Percentiles rank a stretch among this genome's conserved stretches.
phyloP scores from a whole-genome alignment of 306 rosid genomes.

The Fagus sylvatica region DNA sequence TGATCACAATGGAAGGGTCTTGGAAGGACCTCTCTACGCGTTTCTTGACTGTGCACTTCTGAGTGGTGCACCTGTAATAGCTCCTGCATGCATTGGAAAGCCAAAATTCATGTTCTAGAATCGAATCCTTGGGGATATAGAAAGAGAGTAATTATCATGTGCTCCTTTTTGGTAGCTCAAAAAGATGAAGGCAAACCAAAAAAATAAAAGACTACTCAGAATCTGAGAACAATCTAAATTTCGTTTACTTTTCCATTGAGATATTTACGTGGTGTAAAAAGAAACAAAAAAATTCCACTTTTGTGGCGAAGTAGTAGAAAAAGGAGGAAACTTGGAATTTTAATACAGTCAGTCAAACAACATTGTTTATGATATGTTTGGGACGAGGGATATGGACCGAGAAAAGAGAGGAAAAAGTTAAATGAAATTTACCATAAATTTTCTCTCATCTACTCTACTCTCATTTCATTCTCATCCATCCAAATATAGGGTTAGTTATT shows the following conservation, averaged over 20 bases:
- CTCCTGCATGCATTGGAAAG: slow-evolving; percentile 46
- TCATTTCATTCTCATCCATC: too few relatives aligned
- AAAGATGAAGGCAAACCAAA: neutral
- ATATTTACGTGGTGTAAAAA: neutral
- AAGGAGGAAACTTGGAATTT: neutral
- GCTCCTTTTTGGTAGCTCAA: neutral
- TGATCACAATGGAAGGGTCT: slow-evolving; percentile 75
- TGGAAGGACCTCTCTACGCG: slow-evolving; percentile 78
- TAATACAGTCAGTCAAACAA: neutral
- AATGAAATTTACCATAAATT: too few relatives aligned
- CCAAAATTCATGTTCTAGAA: neutral
- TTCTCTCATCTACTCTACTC: too few relatives aligned
- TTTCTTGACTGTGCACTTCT: slow-evolving; percentile 80
- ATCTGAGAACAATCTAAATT: neutral
- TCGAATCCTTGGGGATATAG: neutral
- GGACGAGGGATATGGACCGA: too few relatives aligned
- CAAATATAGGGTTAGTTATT: too few relatives aligned
- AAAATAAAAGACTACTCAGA: neutral
- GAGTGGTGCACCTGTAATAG: slow-evolving; percentile 85
- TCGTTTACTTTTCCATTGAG: neutral
- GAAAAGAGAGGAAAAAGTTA: too few relatives aligned
- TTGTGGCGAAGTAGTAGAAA: too few relatives aligned
- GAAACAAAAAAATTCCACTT: neutral
- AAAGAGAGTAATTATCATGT: neutral
- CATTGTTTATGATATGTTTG: too few relatives aligned